A percentile compares a stretch with the other conserved stretches of the same genome.
Evolutionary conservation across 1,139 yeast species (phyloP).

Genomic region (Taphrina deformans): DNA sequence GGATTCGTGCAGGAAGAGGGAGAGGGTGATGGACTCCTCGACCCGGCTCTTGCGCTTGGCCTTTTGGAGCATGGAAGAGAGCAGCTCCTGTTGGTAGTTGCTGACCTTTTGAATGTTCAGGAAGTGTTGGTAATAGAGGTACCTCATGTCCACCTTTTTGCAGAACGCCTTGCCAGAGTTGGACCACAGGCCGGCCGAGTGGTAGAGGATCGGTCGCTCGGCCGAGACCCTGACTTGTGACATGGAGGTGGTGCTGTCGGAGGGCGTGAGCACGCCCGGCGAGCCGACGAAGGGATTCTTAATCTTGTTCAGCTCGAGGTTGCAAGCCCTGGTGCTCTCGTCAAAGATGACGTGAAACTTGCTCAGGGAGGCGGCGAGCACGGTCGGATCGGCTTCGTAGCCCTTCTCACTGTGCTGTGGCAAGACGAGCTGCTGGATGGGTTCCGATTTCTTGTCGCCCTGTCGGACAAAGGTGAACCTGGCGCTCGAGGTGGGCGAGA

Average conservation of each 20-base stretch:
- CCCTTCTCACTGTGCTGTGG: conserved; percentile 1
- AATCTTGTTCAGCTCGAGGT: neutral
- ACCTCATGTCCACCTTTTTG: conserved; percentile 20
- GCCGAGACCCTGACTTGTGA: neutral
- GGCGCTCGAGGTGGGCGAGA: neutral
- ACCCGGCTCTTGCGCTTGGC: conserved; percentile 19
- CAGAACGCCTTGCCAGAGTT: conserved; percentile 9
- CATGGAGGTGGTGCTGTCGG: conserved; percentile 18
- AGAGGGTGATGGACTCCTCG: conserved; percentile 17
- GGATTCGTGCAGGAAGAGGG: conserved; percentile 21
- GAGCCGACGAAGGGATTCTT: conserved; percentile 7
- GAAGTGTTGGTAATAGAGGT: conserved; percentile 25
- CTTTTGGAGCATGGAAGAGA: neutral
- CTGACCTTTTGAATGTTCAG: conserved; percentile 18
- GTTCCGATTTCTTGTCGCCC: conserved; percentile 5
- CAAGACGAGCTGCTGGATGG: neutral
- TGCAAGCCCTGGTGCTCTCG: conserved; percentile 7
- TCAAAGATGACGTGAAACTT: conserved; percentile 20
- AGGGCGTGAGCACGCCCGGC: neutral
- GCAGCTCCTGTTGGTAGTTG: conserved; percentile 7
- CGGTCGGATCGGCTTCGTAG: neutral
- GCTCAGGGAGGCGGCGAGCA: neutral
- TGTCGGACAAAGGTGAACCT: neutral
- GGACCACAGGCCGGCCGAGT: conserved; percentile 11
- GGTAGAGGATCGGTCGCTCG: conserved; percentile 1